Conservation (phyloP, 805 yeast species). For the Pichia rugopelliculosa region DNA sequence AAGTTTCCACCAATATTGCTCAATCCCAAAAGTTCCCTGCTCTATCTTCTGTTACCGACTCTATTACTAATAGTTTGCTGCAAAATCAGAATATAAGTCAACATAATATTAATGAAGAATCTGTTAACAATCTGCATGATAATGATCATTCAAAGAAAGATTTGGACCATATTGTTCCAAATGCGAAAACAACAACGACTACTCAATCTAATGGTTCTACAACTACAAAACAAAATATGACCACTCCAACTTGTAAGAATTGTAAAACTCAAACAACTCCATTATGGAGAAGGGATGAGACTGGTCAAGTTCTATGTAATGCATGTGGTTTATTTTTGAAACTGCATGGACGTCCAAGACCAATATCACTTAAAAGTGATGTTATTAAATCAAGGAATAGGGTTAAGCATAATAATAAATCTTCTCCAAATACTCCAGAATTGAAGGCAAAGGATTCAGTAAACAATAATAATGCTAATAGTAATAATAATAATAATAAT, state of each 20-base stretch:
- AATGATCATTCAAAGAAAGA: slow-evolving; percentile 18
- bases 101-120: too few species aligned
- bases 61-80: neutral
- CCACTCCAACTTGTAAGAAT: slow-evolving; percentile 74
- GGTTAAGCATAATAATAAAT: slow-evolving; percentile 46
- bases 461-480: slow-evolving; percentile 2
- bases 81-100: neutral
- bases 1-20: neutral
- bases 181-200: slow-evolving; percentile 51
- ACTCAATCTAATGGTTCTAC: slow-evolving; percentile 55
- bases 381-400: slow-evolving; percentile 88
- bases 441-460: slow-evolving; percentile 40
- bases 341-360: slow-evolving; percentile 88
- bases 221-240: slow-evolving; percentile 54
- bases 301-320: slow-evolving; percentile 84
- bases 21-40: neutral
- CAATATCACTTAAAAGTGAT: slow-evolving; percentile 85
- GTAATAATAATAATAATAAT: neutral
- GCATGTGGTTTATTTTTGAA: slow-evolving; percentile 90
- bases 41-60: neutral
- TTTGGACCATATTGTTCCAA: slow-evolving; percentile 38
- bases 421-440: slow-evolving; percentile 50
- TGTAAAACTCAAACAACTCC: slow-evolving; percentile 93
- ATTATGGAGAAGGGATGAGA: slow-evolving; percentile 89
- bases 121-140: neutral